phyloP scores from a whole-genome alignment of 2,329 filamentous ascomycete genomes.

The Sporothrix sp. region DNA sequence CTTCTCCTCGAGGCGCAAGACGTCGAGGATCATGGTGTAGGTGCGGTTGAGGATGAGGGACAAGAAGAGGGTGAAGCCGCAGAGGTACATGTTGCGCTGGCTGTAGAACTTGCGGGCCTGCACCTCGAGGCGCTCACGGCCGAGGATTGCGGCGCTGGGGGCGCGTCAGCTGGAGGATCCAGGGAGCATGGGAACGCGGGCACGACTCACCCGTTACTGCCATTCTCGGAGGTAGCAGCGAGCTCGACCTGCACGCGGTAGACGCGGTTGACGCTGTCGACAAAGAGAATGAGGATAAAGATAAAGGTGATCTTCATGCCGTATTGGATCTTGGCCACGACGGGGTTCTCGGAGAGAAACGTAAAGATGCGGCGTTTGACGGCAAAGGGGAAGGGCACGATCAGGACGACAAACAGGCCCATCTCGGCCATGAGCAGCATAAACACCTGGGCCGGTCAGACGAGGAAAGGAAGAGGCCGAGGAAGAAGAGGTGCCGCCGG shows the following conservation, averaged over 20 bases:
- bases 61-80: conserved; percentile 97
- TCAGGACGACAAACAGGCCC: conserved; percentile 66
- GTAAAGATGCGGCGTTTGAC: conserved; percentile 76
- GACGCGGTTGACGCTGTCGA: conserved; percentile 91
- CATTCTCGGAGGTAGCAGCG: conserved; percentile 57
- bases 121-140: conserved; percentile 92
- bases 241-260: conserved; percentile 94
- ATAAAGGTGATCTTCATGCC: conserved; percentile 98
- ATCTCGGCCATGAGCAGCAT: conserved; percentile 75
- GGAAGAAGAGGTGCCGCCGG: not conserved
- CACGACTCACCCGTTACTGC: conserved; percentile 37
- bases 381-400: conserved; percentile 81
- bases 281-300: conserved; percentile 95
- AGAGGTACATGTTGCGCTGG: conserved; percentile 99
- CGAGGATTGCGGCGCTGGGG: conserved; percentile 57
- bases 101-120: conserved; percentile 99
- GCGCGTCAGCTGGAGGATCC: not conserved
- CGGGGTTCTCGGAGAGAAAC: conserved; percentile 85
- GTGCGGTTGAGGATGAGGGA: conserved; percentile 98
- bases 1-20: conserved; percentile 84
- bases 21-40: conserved; percentile 92
- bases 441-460: conserved; percentile 54
- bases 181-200: not conserved
- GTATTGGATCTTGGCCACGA: conserved; percentile 90
- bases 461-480: not conserved